Evolutionary conservation across 768 basidiomycete genomes (phyloP), one percentile per base, ranked within the genome.

Genomic region (Fomitopsis pulvina): DNA sequence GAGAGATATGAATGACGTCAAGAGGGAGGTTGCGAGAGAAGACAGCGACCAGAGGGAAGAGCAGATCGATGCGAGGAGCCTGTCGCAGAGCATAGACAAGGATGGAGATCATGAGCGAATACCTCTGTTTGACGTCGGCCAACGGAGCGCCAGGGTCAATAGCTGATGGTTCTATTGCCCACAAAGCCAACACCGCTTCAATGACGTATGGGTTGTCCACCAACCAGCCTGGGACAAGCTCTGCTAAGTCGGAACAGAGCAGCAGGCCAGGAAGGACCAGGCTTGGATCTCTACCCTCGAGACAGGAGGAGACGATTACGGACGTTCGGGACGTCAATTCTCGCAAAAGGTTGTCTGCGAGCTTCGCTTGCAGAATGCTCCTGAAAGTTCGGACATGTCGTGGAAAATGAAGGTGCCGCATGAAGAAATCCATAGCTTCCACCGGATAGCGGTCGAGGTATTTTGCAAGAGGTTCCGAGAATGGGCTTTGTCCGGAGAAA

Each of bases 371-470:
- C 10, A 97, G 70, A 48, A 95, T 87, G 62, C 81, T 92, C 44
- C 92, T 73, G 51, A 93, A 69, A 0, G 94, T 95, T 54, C 86
- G 81, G 38, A 96, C 72, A 60, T 91, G 85, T 34, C 85, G 78
- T 0, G 87, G 80, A 57, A 87, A 81, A 40, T 79, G 74, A n/a
- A 98, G 70, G 54, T 90, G 80, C 10, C 78, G 76, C 56, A 92
- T 69, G 65, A 99, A 87, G 65, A 90, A 91, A 44, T 90, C 83
- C 20, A 90, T 76, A 2, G 92, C 87, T 59, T 97, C 89, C 2
- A 68, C 71, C 0, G 92, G 86, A 67, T 96, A 98, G 8, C 91
- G 84, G 65, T 97, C 83, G 20, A 98, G 76, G 67, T 93, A 98
- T 63, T 84, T 83, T 18, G 88, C 92, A 42, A 98, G 70, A 5